Conservation (phyloP, 2,329 filamentous ascomycete species). For the Cladosporium austrohemisphaericum region DNA sequence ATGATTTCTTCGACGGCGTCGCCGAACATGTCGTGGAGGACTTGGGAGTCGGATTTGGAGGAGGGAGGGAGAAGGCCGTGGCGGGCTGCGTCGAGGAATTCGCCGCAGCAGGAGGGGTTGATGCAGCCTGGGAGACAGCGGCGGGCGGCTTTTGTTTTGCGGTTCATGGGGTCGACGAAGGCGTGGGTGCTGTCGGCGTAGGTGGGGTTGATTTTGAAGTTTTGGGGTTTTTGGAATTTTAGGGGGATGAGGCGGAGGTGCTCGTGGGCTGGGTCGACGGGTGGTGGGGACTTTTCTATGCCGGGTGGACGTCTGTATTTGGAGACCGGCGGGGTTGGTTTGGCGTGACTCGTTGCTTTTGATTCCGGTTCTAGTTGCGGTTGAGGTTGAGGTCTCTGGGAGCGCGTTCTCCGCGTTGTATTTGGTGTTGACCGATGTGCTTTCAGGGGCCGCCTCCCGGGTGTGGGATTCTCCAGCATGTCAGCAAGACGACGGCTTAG, state of each 20-base stretch:
- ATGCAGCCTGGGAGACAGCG: constrained; percentile 71
- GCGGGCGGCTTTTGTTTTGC: constrained; percentile 52
- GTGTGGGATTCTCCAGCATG: constrained; percentile 23
- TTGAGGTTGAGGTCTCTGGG: background rate
- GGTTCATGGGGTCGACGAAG: constrained; percentile 69
- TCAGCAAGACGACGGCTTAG: constrained; percentile 20
- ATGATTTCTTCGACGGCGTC: constrained; percentile 24
- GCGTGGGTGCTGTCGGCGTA: constrained; percentile 71
- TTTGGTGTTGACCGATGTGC: constrained; percentile 4
- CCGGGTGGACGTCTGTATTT: background rate
- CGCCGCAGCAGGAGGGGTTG: constrained; percentile 68
- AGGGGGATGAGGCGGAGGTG: constrained; percentile 58
- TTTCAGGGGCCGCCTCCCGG: constrained; percentile 10
- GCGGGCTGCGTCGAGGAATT: constrained; percentile 63
- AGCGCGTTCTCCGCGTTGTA: background rate
- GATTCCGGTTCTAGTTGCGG: background rate
- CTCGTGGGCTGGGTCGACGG: constrained; percentile 33
- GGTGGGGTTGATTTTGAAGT: constrained; percentile 79
- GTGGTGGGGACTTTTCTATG: constrained; percentile 22
- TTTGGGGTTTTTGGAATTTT: constrained; percentile 57
- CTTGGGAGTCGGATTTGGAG: constrained; percentile 26
- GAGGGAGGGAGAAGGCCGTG: constrained; percentile 24
- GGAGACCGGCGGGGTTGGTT: background rate
- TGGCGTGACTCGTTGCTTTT: background rate
- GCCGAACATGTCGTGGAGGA: constrained; percentile 28